Conservation (phyloP, 2,329 filamentous ascomycete species). For the Nemania bipapillata region DNA sequence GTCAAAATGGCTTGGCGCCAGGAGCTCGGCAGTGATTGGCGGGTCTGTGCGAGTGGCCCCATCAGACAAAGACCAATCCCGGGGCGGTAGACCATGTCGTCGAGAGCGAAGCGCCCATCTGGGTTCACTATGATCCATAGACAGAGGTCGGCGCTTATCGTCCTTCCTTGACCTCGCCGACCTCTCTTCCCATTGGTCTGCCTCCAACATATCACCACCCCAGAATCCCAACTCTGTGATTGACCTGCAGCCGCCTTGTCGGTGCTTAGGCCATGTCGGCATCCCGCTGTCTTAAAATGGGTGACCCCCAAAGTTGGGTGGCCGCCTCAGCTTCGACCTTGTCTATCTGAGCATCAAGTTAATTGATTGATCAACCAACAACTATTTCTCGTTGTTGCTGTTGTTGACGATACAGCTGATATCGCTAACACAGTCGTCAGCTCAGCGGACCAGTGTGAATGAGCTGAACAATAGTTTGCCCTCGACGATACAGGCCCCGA, state of each 20-base stretch:
- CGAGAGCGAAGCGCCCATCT: slow-evolving; percentile 46
- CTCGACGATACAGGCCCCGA: slow-evolving; percentile 12
- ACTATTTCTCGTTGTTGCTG: neutral
- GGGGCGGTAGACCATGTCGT: slow-evolving; percentile 35
- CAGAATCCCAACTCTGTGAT: slow-evolving; percentile 44
- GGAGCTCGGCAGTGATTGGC: slow-evolving; percentile 28
- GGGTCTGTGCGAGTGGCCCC: slow-evolving; percentile 28
- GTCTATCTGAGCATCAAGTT: slow-evolving; percentile 21
- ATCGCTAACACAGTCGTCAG: slow-evolving; percentile 32
- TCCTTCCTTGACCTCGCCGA: slow-evolving; percentile 40
- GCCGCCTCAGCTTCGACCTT: slow-evolving; percentile 30
- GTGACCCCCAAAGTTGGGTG: slow-evolving; percentile 32
- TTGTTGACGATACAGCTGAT: slow-evolving; percentile 13
- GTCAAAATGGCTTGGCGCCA: neutral
- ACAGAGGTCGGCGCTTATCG: slow-evolving; percentile 48
- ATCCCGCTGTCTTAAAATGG: slow-evolving; percentile 44
- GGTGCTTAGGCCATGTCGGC: slow-evolving; percentile 33
- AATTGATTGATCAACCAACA: neutral
- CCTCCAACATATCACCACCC: slow-evolving; percentile 46
- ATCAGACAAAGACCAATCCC: slow-evolving; percentile 41
- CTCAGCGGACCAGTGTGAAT: slow-evolving; percentile 43
- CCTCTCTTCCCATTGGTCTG: slow-evolving; percentile 47
- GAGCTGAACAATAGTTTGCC: slow-evolving; percentile 29
- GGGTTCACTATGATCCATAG: slow-evolving; percentile 26
- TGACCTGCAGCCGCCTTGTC: slow-evolving; percentile 48